Percentiles rank a stretch among this genome's conserved stretches.
These are phyloP conservation scores for Colletotrichum incanum DNA, from an alignment of 2,329 filamentous ascomycete species.

Conservation along the genomic window DNA sequence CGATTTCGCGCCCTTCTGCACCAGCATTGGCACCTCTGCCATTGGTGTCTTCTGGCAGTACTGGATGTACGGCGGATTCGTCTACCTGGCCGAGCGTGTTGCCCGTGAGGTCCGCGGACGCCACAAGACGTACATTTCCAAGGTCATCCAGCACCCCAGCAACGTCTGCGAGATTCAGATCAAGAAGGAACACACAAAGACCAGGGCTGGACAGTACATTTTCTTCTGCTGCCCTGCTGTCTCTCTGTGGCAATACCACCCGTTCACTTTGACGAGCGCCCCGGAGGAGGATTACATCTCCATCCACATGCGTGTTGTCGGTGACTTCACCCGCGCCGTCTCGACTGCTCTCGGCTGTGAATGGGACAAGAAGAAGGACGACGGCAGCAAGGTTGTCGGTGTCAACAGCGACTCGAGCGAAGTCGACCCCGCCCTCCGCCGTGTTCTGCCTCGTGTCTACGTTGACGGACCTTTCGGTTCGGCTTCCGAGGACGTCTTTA, in stretches of 20 bases:
- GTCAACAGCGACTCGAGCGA: slow-evolving; percentile 72
- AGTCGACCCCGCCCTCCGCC: slow-evolving; percentile 79
- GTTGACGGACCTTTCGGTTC: slow-evolving; percentile 90
- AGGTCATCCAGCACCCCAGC: slow-evolving; percentile 91
- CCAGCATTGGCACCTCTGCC: slow-evolving; percentile 74
- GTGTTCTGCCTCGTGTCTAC: slow-evolving; percentile 84
- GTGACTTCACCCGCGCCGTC: slow-evolving; percentile 83
- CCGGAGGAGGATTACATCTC: slow-evolving; percentile 94
- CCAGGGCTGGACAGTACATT: slow-evolving; percentile 87
- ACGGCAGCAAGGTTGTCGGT: slow-evolving; percentile 78
- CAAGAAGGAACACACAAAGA: slow-evolving; percentile 90
- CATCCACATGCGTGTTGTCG: slow-evolving; percentile 86
- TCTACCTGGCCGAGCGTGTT: slow-evolving; percentile 85
- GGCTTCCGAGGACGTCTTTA: slow-evolving; percentile 91
- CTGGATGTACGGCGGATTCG: slow-evolving; percentile 88
- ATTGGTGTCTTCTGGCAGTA: slow-evolving; percentile 91
- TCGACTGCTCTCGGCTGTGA: slow-evolving; percentile 83
- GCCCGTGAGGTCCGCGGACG: slow-evolving; percentile 84
- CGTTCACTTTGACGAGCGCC: slow-evolving; percentile 88
- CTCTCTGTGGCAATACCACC: slow-evolving; percentile 90
- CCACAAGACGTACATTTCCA: slow-evolving; percentile 89
- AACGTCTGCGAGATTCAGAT: slow-evolving; percentile 94
- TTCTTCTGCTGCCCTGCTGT: slow-evolving; percentile 91
- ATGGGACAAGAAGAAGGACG: slow-evolving; percentile 71
- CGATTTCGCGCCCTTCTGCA: slow-evolving; percentile 84